Conservation (phyloP, 2,329 filamentous ascomycete species). For the Fulvia fulva region DNA sequence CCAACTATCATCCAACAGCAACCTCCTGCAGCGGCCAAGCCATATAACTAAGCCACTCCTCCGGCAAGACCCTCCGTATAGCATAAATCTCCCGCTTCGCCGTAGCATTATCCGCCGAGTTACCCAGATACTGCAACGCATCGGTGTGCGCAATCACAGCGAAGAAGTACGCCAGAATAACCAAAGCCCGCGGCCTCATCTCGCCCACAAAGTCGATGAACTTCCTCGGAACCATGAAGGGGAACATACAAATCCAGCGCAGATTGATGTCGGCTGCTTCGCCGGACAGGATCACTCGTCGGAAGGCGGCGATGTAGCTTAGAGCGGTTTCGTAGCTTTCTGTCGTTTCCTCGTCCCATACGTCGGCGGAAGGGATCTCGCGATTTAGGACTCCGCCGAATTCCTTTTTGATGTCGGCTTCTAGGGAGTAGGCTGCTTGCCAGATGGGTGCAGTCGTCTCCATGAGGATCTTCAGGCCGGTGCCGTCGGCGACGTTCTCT, state of each 20-base stretch:
- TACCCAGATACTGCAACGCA: constrained; percentile 29
- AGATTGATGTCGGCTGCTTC: constrained; percentile 26
- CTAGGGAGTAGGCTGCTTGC: constrained; percentile 18
- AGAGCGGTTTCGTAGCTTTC: constrained; percentile 29
- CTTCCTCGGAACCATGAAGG: constrained; percentile 29
- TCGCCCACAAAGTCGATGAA: constrained; percentile 33
- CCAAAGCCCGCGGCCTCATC: constrained; percentile 32
- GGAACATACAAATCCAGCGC: constrained; percentile 32
- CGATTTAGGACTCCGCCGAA: constrained; percentile 24
- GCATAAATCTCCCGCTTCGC: constrained; percentile 28
- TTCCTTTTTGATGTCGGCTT: constrained; percentile 19
- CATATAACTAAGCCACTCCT: constrained; percentile 32
- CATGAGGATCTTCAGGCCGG: constrained; percentile 24
- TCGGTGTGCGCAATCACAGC: constrained; percentile 29
- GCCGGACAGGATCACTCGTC: constrained; percentile 22
- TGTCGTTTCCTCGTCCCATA: constrained; percentile 21
- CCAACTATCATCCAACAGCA: constrained; percentile 12
- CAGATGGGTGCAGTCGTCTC: constrained; percentile 24
- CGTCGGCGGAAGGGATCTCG: constrained; percentile 19
- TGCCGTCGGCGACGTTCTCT: constrained; percentile 21
- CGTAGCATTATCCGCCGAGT: constrained; percentile 23
- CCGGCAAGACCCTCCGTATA: constrained; percentile 25
- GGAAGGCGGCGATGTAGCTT: constrained; percentile 29
- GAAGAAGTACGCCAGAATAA: constrained; percentile 35
- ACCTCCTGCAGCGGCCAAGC: constrained; percentile 28